A percentile compares a stretch with the other conserved stretches of the same genome.
phyloP scores from a whole-genome alignment of 2,329 filamentous ascomycete species.

The Chalaropsis ovoidea region DNA sequence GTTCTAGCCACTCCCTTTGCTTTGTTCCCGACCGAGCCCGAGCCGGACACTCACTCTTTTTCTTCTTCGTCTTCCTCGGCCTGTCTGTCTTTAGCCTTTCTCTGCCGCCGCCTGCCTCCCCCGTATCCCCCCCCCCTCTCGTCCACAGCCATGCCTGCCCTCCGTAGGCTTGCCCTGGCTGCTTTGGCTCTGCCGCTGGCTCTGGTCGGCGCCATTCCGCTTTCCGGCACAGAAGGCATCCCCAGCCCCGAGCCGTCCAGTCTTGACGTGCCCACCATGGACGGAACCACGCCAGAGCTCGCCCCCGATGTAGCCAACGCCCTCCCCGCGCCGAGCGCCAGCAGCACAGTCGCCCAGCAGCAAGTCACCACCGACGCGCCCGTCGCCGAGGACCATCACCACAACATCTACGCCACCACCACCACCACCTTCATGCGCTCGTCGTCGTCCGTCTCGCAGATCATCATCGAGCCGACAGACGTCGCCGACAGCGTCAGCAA shows the following conservation, averaged over 20 bases:
- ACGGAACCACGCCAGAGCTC: not conserved
- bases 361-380: conserved; percentile 8
- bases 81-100: not conserved
- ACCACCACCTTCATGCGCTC: not conserved
- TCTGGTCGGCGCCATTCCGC: conserved; percentile 15
- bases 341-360: not conserved
- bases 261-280: not conserved
- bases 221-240: not conserved
- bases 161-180: conserved; percentile 16
- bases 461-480: conserved; percentile 3
- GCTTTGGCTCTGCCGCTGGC: conserved; percentile 20
- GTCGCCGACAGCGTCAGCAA: conserved; percentile 20
- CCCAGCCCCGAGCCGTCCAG: not conserved
- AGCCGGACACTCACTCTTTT: conserved; percentile 3
- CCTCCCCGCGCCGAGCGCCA: too few species aligned
- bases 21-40: not conserved
- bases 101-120: not conserved
- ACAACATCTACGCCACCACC: not conserved
- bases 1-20: conserved; percentile 20
- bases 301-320: not conserved
- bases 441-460: conserved; percentile 8
- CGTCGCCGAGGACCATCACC: conserved; percentile 6
- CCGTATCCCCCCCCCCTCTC: not conserved
- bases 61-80: not conserved
- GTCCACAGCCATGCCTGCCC: not conserved